Evolutionary conservation across 768 basidiomycete genomes (phyloP), one percentile per base, ranked within the genome.

Genomic region (Termitomyces eurrhizus): DNA sequence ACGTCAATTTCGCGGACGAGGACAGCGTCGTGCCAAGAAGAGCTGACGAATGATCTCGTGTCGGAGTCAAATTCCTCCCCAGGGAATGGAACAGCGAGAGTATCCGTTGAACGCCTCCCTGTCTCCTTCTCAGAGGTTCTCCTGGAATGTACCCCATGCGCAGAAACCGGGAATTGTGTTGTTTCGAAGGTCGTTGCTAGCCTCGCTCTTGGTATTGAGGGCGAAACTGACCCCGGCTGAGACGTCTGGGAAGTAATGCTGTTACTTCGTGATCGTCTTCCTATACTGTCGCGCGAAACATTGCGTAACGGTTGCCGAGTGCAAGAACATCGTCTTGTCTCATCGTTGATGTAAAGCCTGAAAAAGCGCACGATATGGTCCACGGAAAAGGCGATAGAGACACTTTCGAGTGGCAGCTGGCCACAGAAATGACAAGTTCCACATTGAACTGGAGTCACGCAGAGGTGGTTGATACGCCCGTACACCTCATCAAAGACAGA

Each of bases 141-240:
- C 50, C 90, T 81, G 29, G 89, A 86, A 69, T 92, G 84, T 42
- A 88, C 81, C 21, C 89, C 93, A 67, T 92, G 92, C 2, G 80
- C 90, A 7, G 89, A 93, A 26, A 94, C 82, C 12, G 92, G 92
- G 69, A 92, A 94, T 9, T 83, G 76, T 6, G 82, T 73, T 0
- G 78, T 69, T 56, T 87, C 84, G 24, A 73, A 80, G 53, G 73
- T 70, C 21, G 82, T 74, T 5, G 83, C 80, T 16, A 84, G 67
- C 58, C 83, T 77, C 50, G 82, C 78, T 57, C 83, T 80, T 7
- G 78, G 72, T 24, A 78, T 75, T 14, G 74, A 68, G 7, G 86
- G 83, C 1, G 84, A 84, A 2, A 74, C 71, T 1, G 76, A 66
- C 3, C 79, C 77, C 12, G 76, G 61, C 61, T 74, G 73, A 14